phyloP scores from a whole-genome alignment of 495 filamentous ascomycete species.

The Neurospora sp. region DNA sequence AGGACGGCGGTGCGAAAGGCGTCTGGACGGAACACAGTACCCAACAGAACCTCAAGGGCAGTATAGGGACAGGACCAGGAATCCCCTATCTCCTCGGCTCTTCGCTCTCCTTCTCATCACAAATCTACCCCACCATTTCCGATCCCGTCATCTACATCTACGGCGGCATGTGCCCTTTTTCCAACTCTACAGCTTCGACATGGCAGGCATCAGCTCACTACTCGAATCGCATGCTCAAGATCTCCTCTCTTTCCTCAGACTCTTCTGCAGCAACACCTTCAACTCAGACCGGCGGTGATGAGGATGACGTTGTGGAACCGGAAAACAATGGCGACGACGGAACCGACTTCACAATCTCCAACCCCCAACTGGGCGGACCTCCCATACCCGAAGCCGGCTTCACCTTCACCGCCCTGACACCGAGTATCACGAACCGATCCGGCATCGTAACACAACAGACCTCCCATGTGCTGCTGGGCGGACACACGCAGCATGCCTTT shows the following conservation, averaged over 20 bases:
- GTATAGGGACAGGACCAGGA: conserved; percentile 21
- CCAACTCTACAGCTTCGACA: conserved; percentile 27
- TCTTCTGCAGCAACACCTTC: conserved; percentile 33
- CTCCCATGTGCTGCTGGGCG: conserved; percentile 73
- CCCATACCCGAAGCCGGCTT: conserved; percentile 83
- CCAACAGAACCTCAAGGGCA: conserved; percentile 3
- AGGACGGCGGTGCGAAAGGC: conserved; percentile 5
- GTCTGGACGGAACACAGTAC: conserved; percentile 19
- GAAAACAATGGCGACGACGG: conserved; percentile 2
- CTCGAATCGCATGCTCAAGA: conserved; percentile 59
- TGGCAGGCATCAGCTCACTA: conserved; percentile 62
- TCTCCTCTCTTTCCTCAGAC: conserved; percentile 35
- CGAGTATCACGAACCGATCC: conserved; percentile 45
- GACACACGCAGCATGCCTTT: conserved; percentile 74
- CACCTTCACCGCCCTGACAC: conserved; percentile 59
- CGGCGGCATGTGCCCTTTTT: conserved; percentile 77
- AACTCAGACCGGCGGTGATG: conserved; percentile 12
- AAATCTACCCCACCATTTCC: conserved; percentile 37
- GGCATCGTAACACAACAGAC: conserved; percentile 52
- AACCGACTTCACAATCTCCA: conserved; percentile 9
- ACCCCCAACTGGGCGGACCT: conserved; percentile 18
- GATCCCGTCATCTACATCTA: conserved; percentile 56
- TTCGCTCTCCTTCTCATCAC: conserved; percentile 55
- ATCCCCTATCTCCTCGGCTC: conserved; percentile 57
- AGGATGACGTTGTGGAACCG: conserved; percentile 3